phyloP scores from a whole-genome alignment of 345 rosid species.

The Rubroshorea leprosula region DNA sequence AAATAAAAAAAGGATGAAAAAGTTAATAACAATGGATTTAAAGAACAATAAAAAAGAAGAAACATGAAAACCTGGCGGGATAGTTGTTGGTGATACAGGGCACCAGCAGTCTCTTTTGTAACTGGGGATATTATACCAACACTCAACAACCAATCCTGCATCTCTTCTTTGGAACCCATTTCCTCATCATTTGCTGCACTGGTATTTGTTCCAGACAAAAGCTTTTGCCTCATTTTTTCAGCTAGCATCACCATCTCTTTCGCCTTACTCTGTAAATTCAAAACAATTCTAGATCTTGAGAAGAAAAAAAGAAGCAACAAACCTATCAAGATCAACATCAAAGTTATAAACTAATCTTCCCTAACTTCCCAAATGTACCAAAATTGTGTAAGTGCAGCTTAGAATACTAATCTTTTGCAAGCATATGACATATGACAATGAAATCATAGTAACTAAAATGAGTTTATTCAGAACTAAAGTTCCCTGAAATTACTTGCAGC shows the following conservation, averaged over 20 bases:
- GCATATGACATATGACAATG: too few species aligned
- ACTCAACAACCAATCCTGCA: conserved; percentile 92
- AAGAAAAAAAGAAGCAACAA: not conserved
- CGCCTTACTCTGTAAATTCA: conserved; percentile 66
- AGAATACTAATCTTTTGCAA: too few species aligned
- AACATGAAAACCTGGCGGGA: conserved; percentile 97
- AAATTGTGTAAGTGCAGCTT: too few species aligned
- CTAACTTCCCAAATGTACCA: too few species aligned
- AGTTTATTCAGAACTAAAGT: not conserved
- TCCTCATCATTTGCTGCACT: conserved; percentile 60
- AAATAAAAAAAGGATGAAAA: not conserved
- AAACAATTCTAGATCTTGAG: conserved; percentile 12
- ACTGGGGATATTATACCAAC: conserved; percentile 96
- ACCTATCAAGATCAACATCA: not conserved
- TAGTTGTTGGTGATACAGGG: conserved; percentile 82
- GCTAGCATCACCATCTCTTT: conserved; percentile 92
- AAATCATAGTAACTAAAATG: too few species aligned
- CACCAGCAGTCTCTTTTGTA: conserved; percentile 94
- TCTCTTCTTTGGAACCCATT: conserved; percentile 90
- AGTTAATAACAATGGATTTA: not conserved
- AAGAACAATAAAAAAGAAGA: too few species aligned
- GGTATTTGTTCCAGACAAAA: conserved; percentile 54
- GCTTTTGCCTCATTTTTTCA: conserved; percentile 89
- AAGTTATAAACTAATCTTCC: too few species aligned
- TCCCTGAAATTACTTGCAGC: not conserved